phyloP scores from a whole-genome alignment of 164 flowering plant genomes.

The Hamamelis virginiana region DNA sequence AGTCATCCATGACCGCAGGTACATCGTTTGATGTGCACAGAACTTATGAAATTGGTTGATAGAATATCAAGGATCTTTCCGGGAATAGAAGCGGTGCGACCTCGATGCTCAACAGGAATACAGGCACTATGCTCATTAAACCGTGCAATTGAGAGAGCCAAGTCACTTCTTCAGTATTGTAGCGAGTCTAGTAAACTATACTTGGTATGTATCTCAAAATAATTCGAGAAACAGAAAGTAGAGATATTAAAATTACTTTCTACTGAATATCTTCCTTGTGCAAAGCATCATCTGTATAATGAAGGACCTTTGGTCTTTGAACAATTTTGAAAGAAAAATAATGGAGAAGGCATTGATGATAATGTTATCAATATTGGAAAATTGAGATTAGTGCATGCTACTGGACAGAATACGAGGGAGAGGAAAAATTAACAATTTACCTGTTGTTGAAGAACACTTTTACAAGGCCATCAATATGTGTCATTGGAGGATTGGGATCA shows the following conservation, averaged over 20 bases:
- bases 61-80: constrained; percentile 40
- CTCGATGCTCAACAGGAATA: constrained; percentile 53
- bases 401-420: not conserved
- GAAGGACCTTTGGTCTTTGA: not conserved
- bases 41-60: constrained; percentile 39
- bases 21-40: constrained; percentile 44
- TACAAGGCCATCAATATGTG: not conserved
- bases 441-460: not conserved
- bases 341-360: too few species aligned
- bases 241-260: not conserved
- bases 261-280: not conserved
- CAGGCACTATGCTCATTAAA: constrained; percentile 45
- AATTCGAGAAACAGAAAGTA: not conserved
- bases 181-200: constrained; percentile 61
- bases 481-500: not conserved
- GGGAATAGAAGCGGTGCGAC: constrained; percentile 60
- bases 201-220: constrained; percentile 37
- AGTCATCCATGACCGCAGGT: constrained; percentile 39
- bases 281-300: not conserved
- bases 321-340: not conserved
- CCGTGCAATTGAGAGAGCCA: constrained; percentile 42
- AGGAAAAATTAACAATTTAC: not conserved
- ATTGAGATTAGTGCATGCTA: not conserved
- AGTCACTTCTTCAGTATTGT: constrained; percentile 44
- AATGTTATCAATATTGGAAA: not conserved